A percentile compares a stretch with the other conserved stretches of the same genome.
Conservation (phyloP, 352 stramenopile species). For the Phytophthora boehmeriae region DNA sequence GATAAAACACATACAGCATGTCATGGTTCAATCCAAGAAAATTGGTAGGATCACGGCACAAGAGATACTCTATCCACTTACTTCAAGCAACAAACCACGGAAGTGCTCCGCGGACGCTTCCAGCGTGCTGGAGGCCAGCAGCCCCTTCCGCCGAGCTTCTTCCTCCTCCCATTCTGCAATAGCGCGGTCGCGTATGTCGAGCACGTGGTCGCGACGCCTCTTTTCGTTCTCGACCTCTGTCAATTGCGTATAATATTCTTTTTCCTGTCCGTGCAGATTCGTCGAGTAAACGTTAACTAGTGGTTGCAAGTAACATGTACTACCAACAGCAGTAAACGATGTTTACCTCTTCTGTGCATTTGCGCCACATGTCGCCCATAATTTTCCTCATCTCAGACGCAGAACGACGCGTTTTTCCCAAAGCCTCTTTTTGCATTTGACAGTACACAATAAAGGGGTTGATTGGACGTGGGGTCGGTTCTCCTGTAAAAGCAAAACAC, state of each 20-base stretch:
- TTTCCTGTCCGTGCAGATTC: constrained; percentile 42
- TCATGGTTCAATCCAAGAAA: constrained; percentile 8
- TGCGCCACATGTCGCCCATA: constrained; percentile 85
- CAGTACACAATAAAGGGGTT: constrained; percentile 88
- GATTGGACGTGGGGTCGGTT: constrained; percentile 65
- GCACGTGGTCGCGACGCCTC: constrained; percentile 67
- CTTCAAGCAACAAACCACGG: constrained; percentile 71
- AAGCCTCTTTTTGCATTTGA: constrained; percentile 74
- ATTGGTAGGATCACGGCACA: neutral
- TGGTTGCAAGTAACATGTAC: neutral
- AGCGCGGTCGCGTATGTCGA: constrained; percentile 70
- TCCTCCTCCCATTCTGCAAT: constrained; percentile 84
- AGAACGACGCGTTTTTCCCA: constrained; percentile 60
- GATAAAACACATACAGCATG: constrained; percentile 1
- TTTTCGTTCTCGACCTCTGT: constrained; percentile 85
- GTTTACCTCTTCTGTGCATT: constrained; percentile 70
- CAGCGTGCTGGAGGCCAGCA: constrained; percentile 60
- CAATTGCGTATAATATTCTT: constrained; percentile 78
- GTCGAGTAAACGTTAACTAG: neutral
- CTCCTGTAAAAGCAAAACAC: constrained; percentile 35
- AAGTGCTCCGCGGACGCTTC: constrained; percentile 66
- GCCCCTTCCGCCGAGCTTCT: constrained; percentile 62
- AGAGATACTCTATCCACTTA: constrained; percentile 19
- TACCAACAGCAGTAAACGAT: neutral
- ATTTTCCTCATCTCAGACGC: constrained; percentile 80